Evolutionary conservation across 192 early-diverging fungal species (phyloP).

Genomic region (Backusella liffmaniae): DNA sequence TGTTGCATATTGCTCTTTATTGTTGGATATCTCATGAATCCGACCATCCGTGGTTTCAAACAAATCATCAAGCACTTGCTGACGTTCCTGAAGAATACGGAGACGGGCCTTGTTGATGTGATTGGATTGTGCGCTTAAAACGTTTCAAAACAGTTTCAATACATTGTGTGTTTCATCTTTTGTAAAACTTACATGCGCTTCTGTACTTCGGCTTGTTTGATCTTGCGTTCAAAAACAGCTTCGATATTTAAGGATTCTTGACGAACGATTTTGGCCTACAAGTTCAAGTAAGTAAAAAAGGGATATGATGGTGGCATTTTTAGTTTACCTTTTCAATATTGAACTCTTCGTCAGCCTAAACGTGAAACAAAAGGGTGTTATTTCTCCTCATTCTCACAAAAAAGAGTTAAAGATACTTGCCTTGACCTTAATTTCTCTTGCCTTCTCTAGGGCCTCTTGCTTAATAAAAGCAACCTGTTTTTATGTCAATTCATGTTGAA

Average conservation of each 20-base stretch:
- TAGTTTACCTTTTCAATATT: slow-evolving; percentile 91
- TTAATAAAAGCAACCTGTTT: slow-evolving; percentile 93
- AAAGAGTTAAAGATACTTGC: slow-evolving; percentile 26
- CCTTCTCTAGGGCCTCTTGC: slow-evolving; percentile 98
- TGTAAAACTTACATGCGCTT: slow-evolving; percentile 74
- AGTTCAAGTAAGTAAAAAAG: not conserved
- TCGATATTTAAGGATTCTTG: slow-evolving; percentile 98
- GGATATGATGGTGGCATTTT: not conserved
- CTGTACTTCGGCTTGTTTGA: slow-evolving; percentile 96
- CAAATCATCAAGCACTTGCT: slow-evolving; percentile 81
- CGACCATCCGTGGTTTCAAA: slow-evolving; percentile 67
- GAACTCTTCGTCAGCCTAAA: slow-evolving; percentile 97
- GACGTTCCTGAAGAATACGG: slow-evolving; percentile 82
- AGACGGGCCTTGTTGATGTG: slow-evolving; percentile 96
- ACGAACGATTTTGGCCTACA: slow-evolving; percentile 89
- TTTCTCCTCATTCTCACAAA: not conserved
- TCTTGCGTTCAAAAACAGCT: slow-evolving; percentile 91
- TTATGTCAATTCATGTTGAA: not conserved
- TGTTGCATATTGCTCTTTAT: slow-evolving; percentile 58
- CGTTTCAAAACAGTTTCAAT: not conserved
- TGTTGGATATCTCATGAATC: slow-evolving; percentile 58
- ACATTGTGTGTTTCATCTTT: not conserved
- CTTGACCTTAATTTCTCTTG: slow-evolving; percentile 97
- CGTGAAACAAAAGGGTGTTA: not conserved
- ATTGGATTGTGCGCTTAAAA: slow-evolving; percentile 82